These are phyloP conservation scores for Fomitopsis palustris DNA, from an alignment of 1,284 basidiomycete species.

Conservation along the genomic window DNA sequence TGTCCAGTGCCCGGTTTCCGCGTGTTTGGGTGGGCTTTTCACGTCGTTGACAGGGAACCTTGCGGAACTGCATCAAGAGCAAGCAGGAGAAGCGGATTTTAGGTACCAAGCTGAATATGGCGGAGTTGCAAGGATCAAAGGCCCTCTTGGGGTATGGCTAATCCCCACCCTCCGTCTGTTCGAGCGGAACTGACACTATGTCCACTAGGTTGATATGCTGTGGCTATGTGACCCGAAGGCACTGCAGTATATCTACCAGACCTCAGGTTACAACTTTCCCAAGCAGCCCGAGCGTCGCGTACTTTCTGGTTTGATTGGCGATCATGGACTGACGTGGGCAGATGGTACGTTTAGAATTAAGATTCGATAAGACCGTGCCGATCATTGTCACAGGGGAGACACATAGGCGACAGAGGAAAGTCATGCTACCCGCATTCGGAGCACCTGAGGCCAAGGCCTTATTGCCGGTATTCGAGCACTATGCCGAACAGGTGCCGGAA, in stretches of 20 bases:
- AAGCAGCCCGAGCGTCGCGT: constrained; percentile 32
- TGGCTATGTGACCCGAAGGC: constrained; percentile 39
- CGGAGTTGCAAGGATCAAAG: constrained; percentile 46
- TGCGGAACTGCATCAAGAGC: constrained; percentile 45
- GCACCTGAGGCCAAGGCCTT: constrained; percentile 44
- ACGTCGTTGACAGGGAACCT: constrained; percentile 38
- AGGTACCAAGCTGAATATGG: constrained; percentile 47
- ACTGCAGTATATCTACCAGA: constrained; percentile 37
- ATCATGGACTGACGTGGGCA: constrained; percentile 37
- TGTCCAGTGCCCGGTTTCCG: neutral
- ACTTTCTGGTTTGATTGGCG: constrained; percentile 28
- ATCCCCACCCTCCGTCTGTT: neutral
- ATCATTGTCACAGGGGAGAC: constrained; percentile 31
- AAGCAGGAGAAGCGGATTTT: constrained; percentile 48
- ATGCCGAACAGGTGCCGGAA: constrained; percentile 38
- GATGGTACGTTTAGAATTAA: constrained; percentile 29
- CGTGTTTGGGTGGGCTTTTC: too few species aligned
- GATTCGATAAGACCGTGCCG: neutral
- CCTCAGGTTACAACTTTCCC: constrained; percentile 36
- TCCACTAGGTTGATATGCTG: constrained; percentile 27
- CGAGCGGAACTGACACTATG: neutral
- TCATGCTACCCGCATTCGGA: constrained; percentile 43
- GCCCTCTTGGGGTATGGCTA: constrained; percentile 42
- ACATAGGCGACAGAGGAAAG: constrained; percentile 41
- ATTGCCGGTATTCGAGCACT: constrained; percentile 45